Base-by-base conservation (phyloP, 768 basidiomycete genomes). In the Auricularia auricula-judae region DNA sequence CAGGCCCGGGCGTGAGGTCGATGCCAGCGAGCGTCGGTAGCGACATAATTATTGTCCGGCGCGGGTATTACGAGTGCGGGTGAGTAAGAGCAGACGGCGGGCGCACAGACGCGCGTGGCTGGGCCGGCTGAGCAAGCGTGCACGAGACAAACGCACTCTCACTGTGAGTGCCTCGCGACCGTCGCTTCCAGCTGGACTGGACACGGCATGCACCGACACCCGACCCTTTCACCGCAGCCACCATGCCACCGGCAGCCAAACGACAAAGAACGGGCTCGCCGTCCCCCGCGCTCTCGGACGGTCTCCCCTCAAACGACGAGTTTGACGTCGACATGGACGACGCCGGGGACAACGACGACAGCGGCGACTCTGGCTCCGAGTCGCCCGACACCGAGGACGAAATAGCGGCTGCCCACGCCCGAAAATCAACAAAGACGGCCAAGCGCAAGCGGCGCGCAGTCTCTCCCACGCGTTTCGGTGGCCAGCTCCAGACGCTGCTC, bases 381-480 rank as follows among this genome's bases (percentile, higher is more conserved):
- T 68, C 67, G 36, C 72, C 72, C 21, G 80, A 86, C 69, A 86
- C 84, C 21, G 85, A 84, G 8, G 86, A 87, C 68, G 87, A 90
- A 71, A 84, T 89, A 61, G 79, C 79, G 16, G 76, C 75, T 3
- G 72, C 82, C 62, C 82, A 84, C 68, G 75, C 72, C 54, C 72
- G 75, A 71, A 92, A 91, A 73, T 92, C 91, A 16, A 85, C 82
- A 64, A 87, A 91, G 73, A 93, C 91, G 0, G 75, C 83, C 62
- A 93, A 93, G 74, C 83, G 91, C 69, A 93, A 92, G 80, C 81
- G 88, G 36, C 80, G 91, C 64, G 91, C 91, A 29, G 89, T 89
- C 4, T 84, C 83, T 64, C 80, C 87, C 18, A 81, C 84, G 36
- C 83, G 82, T 63, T 93, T 93, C 70, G 91, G 89, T 66, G 79